Percentiles rank a stretch among this genome's conserved stretches.
Evolutionary conservation across 257 asterid species (phyloP).

Genomic region (Scutellaria galericulata): DNA sequence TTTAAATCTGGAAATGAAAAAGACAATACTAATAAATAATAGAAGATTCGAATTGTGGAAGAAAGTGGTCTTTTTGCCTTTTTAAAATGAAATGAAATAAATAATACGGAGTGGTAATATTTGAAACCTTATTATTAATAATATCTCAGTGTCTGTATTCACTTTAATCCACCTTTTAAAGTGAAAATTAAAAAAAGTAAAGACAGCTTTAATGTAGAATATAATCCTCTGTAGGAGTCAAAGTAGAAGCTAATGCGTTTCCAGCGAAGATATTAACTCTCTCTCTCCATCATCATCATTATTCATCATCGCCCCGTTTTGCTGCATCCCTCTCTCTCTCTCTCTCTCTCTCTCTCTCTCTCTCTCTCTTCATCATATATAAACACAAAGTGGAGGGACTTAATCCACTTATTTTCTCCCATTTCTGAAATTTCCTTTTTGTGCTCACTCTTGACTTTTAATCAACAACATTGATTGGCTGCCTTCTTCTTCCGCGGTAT

Average conservation of each 20-base stretch:
- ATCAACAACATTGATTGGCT: slow-evolving; percentile 27
- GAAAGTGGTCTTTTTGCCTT: not conserved
- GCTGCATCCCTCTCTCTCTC: slow-evolving; percentile 24
- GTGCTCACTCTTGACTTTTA: slow-evolving; percentile 35
- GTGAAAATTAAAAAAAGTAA: slow-evolving; percentile 3
- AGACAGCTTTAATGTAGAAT: slow-evolving; percentile 34
- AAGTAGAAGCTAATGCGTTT: slow-evolving; percentile 47
- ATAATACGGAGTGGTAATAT: too few species aligned
- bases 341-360: slow-evolving; percentile 21
- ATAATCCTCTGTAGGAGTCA: slow-evolving; percentile 44
- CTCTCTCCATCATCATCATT: slow-evolving; percentile 33
- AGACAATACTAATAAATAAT: too few species aligned
- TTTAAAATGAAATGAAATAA: not conserved
- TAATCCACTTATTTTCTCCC: slow-evolving; percentile 37
- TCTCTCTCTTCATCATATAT: not conserved
- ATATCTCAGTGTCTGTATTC: slow-evolving; percentile 15
- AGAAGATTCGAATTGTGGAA: not conserved
- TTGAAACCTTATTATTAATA: not conserved
- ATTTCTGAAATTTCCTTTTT: slow-evolving; percentile 25
- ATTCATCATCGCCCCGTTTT: slow-evolving; percentile 41
- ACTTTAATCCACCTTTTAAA: slow-evolving; percentile 16
- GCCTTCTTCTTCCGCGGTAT: slow-evolving; percentile 38
- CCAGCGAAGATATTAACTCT: slow-evolving; percentile 48
- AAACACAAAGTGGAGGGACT: slow-evolving; percentile 36
- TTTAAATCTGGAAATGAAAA: too few species aligned